Conservation (phyloP, 169 alveolate genomes). For the Babesia gibsoni region DNA sequence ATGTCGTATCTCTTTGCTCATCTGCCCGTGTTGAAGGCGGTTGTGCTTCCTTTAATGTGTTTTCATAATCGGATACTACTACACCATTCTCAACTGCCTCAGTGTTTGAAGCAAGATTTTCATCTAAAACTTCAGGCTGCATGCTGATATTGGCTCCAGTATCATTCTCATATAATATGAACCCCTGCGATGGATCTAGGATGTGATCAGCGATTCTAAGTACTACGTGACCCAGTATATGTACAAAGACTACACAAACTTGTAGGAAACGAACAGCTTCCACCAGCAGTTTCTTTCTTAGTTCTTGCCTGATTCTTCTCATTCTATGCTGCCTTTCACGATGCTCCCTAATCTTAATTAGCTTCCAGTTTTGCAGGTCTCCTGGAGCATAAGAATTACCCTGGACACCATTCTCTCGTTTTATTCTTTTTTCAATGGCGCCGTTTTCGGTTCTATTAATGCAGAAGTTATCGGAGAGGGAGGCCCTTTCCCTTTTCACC, state of each 20-base stretch:
- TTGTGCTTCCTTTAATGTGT: no score
- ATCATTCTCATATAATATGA: background rate
- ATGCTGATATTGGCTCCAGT: background rate
- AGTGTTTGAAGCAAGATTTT: no score
- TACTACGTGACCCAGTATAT: slow-evolving; percentile 25
- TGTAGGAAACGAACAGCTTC: slow-evolving; percentile 18
- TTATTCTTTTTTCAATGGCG: no score
- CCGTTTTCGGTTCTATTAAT: no score
- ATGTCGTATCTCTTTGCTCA: no score
- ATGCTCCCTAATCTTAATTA: background rate
- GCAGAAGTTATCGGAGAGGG: no score
- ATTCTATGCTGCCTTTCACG: slow-evolving; percentile 8
- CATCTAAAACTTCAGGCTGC: no score
- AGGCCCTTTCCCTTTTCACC: no score
- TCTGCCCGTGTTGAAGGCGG: no score
- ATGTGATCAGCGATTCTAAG: background rate
- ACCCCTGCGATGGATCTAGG: slow-evolving; percentile 4
- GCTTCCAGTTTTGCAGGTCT: slow-evolving; percentile 25
- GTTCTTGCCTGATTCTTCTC: background rate
- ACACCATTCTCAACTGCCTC: no score
- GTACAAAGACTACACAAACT: slow-evolving; percentile 19
- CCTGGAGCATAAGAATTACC: slow-evolving; percentile 31
- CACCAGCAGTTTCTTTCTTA: slow-evolving; percentile 1
- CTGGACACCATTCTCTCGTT: no score
- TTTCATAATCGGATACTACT: no score